Evolutionary conservation across 1,284 basidiomycete genomes (phyloP).

Genomic region (Ustilago xerochloae): DNA sequence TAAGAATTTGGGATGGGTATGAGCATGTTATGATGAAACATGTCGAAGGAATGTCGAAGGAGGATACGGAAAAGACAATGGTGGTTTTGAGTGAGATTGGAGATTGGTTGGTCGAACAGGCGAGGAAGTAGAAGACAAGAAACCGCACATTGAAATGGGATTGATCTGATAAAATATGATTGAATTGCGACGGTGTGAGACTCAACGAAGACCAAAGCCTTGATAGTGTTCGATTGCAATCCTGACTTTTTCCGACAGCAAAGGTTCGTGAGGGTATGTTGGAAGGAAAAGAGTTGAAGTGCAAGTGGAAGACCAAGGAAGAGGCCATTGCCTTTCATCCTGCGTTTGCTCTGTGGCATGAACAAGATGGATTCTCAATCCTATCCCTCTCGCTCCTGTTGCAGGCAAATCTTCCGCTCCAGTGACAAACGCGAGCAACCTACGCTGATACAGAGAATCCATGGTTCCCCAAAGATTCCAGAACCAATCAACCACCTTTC

Average conservation of each 20-base stretch:
- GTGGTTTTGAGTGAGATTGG: conserved; percentile 55
- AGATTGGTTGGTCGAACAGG: conserved; percentile 42
- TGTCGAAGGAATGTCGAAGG: conserved; percentile 60
- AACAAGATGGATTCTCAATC: conserved; percentile 52
- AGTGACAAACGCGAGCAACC: conserved; percentile 57
- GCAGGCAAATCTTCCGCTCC: conserved; percentile 54
- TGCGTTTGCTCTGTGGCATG: background rate
- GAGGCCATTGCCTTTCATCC: conserved; percentile 24
- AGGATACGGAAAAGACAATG: conserved; percentile 53
- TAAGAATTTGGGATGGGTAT: conserved; percentile 71
- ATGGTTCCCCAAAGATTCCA: conserved; percentile 46
- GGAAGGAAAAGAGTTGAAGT: conserved; percentile 58
- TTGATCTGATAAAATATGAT: background rate
- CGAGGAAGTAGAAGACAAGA: conserved; percentile 23
- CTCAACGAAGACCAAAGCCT: conserved; percentile 51
- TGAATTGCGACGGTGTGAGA: background rate
- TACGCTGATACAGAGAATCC: conserved; percentile 26
- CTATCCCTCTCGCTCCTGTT: conserved; percentile 40
- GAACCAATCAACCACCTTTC: conserved; percentile 15
- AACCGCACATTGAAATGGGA: conserved; percentile 4
- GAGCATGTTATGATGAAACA: conserved; percentile 71
- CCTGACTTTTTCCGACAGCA: conserved; percentile 36
- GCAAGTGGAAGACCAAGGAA: conserved; percentile 60
- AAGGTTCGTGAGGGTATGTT: conserved; percentile 16
- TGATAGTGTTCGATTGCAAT: conserved; percentile 54